Conservation (phyloP, 768 basidiomycete genomes). For the Macrolepiota fuliginosa region DNA sequence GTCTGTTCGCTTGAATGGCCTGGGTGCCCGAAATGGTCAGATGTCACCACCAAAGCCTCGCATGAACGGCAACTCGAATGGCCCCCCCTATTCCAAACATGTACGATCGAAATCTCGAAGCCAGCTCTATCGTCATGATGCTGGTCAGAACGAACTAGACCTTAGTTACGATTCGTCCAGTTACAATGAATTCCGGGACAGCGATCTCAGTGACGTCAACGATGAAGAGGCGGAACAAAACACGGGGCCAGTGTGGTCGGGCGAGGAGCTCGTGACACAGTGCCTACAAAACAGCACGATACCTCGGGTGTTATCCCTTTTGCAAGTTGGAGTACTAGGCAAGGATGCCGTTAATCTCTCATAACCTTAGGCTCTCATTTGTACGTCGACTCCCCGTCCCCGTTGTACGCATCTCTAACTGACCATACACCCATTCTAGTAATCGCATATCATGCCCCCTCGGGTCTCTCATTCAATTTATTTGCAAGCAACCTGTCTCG, state of each 20-base stretch:
- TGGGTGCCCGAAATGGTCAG: conserved; percentile 8
- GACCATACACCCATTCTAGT: neutral
- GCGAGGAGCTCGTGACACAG: conserved; percentile 79
- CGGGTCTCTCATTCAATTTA: conserved; percentile 6
- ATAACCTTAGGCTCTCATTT: conserved; percentile 1
- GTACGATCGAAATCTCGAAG: conserved; percentile 70
- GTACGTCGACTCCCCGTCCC: neutral
- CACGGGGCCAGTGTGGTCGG: conserved; percentile 51
- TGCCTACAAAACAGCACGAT: conserved; percentile 92
- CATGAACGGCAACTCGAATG: conserved; percentile 7
- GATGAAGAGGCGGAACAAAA: neutral
- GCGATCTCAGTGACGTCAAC: conserved; percentile 25
- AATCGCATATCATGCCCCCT: conserved; percentile 3
- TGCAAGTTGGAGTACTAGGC: conserved; percentile 49
- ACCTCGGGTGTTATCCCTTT: conserved; percentile 64
- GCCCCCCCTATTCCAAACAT: conserved; percentile 33
- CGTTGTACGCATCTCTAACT: neutral
- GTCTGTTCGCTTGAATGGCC: conserved; percentile 20
- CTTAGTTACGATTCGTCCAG: conserved; percentile 29
- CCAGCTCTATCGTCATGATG: conserved; percentile 60
- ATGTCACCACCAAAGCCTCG: neutral
- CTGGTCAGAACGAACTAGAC: conserved; percentile 64
- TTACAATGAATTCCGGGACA: conserved; percentile 28
- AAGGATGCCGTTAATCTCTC: conserved; percentile 24
- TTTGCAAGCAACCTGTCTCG: conserved; percentile 3